Conservation (phyloP, 306 rosid species). For the Medicago ruthenica region DNA sequence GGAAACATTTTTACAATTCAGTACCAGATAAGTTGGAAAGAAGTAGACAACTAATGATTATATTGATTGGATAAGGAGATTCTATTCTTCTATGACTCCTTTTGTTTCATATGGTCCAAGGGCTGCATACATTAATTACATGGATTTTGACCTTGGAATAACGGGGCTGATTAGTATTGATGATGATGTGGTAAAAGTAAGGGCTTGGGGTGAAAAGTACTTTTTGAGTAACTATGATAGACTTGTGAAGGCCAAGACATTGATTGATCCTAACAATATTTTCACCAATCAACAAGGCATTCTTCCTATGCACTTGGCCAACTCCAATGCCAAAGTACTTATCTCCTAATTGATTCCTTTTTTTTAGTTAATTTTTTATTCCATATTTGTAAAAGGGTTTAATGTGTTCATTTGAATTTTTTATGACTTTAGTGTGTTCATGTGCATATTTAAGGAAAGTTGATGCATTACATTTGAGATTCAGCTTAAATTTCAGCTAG, state of each 20-base stretch:
- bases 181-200: constrained; percentile 55
- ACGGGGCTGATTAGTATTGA: constrained; percentile 38
- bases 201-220: constrained; percentile 79
- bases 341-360: background rate
- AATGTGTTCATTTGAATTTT: background rate
- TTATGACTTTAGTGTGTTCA: too few relatives aligned
- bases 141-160: constrained; percentile 78
- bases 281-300: constrained; percentile 75
- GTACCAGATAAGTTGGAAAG: constrained; percentile 69
- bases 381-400: constrained; percentile 11
- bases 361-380: too few relatives aligned
- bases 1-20: constrained; percentile 73
- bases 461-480: too few relatives aligned
- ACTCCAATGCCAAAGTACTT: constrained; percentile 19
- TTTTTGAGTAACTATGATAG: constrained; percentile 75
- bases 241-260: constrained; percentile 72
- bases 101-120: constrained; percentile 80
- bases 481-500: too few relatives aligned
- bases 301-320: constrained; percentile 54
- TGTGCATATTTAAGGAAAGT: too few relatives aligned
- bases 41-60: constrained; percentile 54
- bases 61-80: constrained; percentile 66
- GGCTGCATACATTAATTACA: constrained; percentile 76
- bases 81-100: constrained; percentile 61
- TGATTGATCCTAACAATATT: constrained; percentile 67